These are phyloP conservation scores for Cercospora zeina DNA, from an alignment of 2,329 filamentous ascomycete genomes.

Conservation along the genomic window DNA sequence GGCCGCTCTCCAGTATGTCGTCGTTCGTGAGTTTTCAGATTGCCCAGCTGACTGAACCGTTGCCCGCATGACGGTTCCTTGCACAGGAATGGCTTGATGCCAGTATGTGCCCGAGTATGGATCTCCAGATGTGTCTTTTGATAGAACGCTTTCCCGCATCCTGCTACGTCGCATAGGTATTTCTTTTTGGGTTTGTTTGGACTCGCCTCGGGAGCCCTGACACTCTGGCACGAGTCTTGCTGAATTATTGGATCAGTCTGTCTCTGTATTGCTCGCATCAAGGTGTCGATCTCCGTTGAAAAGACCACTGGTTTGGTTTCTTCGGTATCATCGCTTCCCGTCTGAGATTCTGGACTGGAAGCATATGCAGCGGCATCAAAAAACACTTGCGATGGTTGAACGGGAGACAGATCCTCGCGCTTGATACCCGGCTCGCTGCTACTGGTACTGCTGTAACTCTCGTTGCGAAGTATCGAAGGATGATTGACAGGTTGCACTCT, in stretches of 20 bases:
- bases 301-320: conserved; percentile 57
- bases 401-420: conserved; percentile 46
- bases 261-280: conserved; percentile 85
- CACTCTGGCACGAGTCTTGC: conserved; percentile 16
- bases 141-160: conserved; percentile 78
- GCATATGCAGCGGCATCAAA: conserved; percentile 39
- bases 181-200: conserved; percentile 56
- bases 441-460: conserved; percentile 32
- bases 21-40: conserved; percentile 87
- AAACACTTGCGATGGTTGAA: conserved; percentile 45
- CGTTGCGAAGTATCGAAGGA: conserved; percentile 31
- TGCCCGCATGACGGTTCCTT: conserved; percentile 71
- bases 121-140: conserved; percentile 94
- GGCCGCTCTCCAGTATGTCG: conserved; percentile 86
- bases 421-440: conserved; percentile 46
- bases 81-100: conserved; percentile 87
- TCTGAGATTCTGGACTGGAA: conserved; percentile 43
- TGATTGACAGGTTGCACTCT: conserved; percentile 18
- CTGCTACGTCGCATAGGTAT: conserved; percentile 71
- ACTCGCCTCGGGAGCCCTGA: conserved; percentile 2
- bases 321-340: conserved; percentile 47
- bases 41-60: conserved; percentile 85
- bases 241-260: conserved; percentile 51
- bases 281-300: conserved; percentile 77
- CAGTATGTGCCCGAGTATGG: conserved; percentile 83